Conservation (phyloP, 176 grass and related monocot species). For the Eragrostis curvula region DNA sequence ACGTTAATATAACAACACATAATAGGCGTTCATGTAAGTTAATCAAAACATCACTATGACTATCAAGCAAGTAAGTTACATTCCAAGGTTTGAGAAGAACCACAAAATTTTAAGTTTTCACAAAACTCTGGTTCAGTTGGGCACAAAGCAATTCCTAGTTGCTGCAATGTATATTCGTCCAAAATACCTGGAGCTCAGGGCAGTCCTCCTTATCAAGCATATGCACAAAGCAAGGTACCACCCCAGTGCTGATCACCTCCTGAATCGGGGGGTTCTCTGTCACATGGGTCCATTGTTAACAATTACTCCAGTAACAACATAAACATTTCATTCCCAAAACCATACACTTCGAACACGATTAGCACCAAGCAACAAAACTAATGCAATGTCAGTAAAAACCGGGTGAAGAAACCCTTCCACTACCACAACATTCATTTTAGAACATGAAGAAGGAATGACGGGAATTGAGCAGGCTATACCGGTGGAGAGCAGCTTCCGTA, state of each 20-base stretch:
- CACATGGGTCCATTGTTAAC: conserved; percentile 3
- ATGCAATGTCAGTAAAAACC: neutral
- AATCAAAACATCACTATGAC: neutral
- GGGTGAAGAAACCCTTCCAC: neutral
- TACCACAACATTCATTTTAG: too few species aligned
- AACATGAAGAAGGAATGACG: neutral
- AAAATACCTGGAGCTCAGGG: conserved; percentile 62
- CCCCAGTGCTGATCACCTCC: conserved; percentile 55
- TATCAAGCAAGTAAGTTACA: neutral
- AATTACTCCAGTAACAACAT: neutral
- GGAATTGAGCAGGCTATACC: conserved; percentile 7
- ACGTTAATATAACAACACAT: neutral
- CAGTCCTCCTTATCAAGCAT: conserved; percentile 66
- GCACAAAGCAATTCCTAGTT: neutral
- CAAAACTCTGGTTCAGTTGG: neutral
- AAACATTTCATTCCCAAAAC: neutral
- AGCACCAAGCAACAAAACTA: too few species aligned
- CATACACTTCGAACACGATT: neutral
- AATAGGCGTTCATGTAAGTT: neutral
- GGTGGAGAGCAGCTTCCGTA: conserved; percentile 58
- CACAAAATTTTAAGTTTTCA: neutral
- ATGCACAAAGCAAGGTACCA: conserved; percentile 64
- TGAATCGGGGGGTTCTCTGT: conserved; percentile 57
- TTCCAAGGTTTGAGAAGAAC: neutral
- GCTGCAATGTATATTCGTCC: neutral